Evolutionary conservation across 306 rosid species (phyloP).

Genomic region (Vachellia pachyceras): DNA sequence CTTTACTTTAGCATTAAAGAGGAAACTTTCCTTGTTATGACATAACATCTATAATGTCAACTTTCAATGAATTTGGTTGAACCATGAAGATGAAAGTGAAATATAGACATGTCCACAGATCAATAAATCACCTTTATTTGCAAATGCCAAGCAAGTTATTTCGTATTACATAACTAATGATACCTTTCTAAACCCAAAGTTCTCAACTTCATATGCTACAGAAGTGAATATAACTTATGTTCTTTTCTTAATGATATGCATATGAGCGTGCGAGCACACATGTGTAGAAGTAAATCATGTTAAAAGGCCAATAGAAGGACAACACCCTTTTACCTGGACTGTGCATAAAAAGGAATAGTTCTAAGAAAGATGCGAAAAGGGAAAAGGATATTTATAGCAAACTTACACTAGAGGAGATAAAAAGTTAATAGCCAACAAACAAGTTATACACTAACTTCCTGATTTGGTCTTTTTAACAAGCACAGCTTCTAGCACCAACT

Average conservation of each 20-base stretch:
- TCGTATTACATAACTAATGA: not conserved
- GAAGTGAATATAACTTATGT: not conserved
- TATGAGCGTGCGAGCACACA: not conserved
- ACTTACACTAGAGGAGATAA: not conserved
- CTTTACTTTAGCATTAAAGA: not conserved
- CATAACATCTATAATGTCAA: not conserved
- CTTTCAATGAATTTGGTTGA: not conserved
- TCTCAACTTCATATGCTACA: not conserved
- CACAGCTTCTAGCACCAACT: slow-evolving; percentile 2
- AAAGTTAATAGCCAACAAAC: not conserved
- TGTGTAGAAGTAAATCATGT: not conserved
- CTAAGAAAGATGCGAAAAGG: not conserved
- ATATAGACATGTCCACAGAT: not conserved
- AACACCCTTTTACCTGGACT: not conserved
- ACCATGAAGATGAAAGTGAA: not conserved
- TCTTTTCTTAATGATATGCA: not conserved
- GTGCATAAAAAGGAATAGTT: not conserved
- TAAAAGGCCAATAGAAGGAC: not conserved
- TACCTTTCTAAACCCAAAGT: not conserved
- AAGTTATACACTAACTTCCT: slow-evolving; percentile 4
- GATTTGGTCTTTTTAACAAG: not conserved
- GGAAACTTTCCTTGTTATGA: not conserved
- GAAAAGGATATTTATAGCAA: not conserved
- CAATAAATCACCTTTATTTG: not conserved
- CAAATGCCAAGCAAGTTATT: not conserved